Evolutionary conservation across 169 alveolate species (phyloP), one percentile per base, ranked within the genome.

Genomic region (Eimeria sp.): DNA sequence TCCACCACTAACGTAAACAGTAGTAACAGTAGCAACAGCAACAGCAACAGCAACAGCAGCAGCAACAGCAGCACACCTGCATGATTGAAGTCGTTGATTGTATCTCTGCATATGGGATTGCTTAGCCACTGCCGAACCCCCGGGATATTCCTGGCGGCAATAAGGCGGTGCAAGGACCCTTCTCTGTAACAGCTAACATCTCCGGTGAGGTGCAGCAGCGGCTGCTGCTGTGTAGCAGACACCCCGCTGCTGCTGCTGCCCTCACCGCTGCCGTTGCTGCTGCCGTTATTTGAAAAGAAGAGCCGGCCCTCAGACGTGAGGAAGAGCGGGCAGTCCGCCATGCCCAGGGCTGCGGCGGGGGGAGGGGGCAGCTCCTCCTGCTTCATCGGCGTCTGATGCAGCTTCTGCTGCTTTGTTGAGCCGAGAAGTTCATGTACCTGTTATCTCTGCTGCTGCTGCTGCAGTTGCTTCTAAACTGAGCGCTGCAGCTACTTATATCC

Each of bases 71-170:
- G 67, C 96, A 25, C 13, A 92, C 96, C 96, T 20, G 96, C 92
- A 49, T 78, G 93, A 22, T 67, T 82, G 76, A 92, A 58, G 87
- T 92, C 96, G 92, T 92, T 92, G 84, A 92, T 65, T 18, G 89
- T 57, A 61, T 78, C 92, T 54, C 96, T 57, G 49, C 93, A 78
- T 76, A 92, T 61, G 9, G 96, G 96, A 27, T 92, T 92, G 67
- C 86, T 40, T 54, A 92, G 92, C 96, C 96, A 92, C 84, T 61
- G 93, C 27, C 96, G 91, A 6, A 92, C 93, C 51, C 96, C 96
- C 58, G 75, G 73, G 9, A 92, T 43, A 83, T 82, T 92, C 63
- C 87, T 49, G 49, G 96, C 76, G 27, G 96, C 96, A 43, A 92
- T 65, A 20, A 92, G 70, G 58, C 89, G 89, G 22, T 92, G 96